Evolutionary conservation across 2,329 filamentous ascomycete genomes (phyloP), one percentile per base, ranked within the genome.

Genomic region (Blumeriella jaapii): DNA sequence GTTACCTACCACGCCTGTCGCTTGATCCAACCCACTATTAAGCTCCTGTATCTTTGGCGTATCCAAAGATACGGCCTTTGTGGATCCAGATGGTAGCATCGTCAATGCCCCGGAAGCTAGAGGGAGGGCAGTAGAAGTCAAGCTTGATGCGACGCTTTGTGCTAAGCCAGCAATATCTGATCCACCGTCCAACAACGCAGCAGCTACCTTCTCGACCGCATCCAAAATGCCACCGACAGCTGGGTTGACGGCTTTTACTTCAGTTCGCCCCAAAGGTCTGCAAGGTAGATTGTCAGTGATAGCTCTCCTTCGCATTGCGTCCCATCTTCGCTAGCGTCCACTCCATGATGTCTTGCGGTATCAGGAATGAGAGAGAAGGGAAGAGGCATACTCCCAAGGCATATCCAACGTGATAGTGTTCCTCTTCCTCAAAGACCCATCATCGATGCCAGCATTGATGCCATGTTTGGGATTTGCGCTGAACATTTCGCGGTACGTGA

Each of bases 401-500:
- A 47, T 29, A 10, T 28, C 29, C 14, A 47, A 39, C n/a, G 32
- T 44, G 3, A 37, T 31, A 1, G 41, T 42, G 31, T 44, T 38
- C 29, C 40, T 38, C 15, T 47, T 3, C n/a, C 8, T 23, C 2
- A 46, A 15, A 6, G 32, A 27, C 17, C 33, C 27, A 4, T 12
- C 38, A 32, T 46, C 41, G 24, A 26, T 32, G 13, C 28, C 18
- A 4, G 26, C n/a, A n/a, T n/a, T n/a, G n/a, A n/a, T n/a, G n/a
- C n/a, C n/a, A n/a, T n/a, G n/a, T n/a, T 27, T 5, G 29, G 22
- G 31, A 48, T 34, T 5, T 39, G 8, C 36, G n/a, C 47, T 50
- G 22, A 50, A 46, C 3, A 39, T 41, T 27, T 50, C 45, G n/a
- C 48, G 47, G 23, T 52, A 31, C 2, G 42, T 47, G 25, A 52